Evolutionary conservation across 2,329 filamentous ascomycete species (phyloP).

Genomic region (Colletotrichum eremochloae): DNA sequence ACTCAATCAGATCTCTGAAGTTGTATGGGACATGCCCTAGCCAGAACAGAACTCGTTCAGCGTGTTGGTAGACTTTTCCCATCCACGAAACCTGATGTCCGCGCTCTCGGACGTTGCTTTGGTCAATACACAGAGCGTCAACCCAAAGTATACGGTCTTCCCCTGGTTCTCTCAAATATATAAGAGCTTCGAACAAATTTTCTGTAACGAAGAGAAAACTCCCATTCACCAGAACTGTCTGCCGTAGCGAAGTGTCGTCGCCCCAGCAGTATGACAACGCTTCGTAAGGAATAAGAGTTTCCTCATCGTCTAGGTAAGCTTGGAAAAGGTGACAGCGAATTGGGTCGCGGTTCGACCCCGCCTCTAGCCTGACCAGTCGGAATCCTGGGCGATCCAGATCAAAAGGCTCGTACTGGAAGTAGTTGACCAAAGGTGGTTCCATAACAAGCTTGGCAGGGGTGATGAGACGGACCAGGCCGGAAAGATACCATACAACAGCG

Average conservation of each 20-base stretch:
- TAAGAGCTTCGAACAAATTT: background rate
- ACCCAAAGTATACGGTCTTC: constrained; percentile 3
- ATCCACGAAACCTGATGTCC: constrained; percentile 2
- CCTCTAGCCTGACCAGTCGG: background rate
- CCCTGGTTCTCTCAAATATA: background rate
- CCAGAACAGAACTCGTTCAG: background rate
- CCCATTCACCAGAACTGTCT: background rate
- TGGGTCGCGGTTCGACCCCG: background rate
- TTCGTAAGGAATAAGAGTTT: background rate
- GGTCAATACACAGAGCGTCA: background rate
- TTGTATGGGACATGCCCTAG: background rate
- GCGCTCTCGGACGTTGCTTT: background rate
- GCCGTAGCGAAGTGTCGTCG: background rate
- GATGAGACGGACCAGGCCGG: background rate
- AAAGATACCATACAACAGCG: background rate
- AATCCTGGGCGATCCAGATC: background rate
- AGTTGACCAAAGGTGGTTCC: background rate
- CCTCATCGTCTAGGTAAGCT: background rate
- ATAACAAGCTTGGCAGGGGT: background rate
- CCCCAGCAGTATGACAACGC: constrained; percentile 3
- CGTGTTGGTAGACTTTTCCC: background rate
- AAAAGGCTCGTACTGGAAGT: background rate
- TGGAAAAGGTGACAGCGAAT: background rate
- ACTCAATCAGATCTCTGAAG: background rate
- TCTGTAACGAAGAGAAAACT: background rate